These are phyloP conservation scores for Ganoderma boninense DNA, from an alignment of 1,284 basidiomycete genomes.

Conservation along the genomic window DNA sequence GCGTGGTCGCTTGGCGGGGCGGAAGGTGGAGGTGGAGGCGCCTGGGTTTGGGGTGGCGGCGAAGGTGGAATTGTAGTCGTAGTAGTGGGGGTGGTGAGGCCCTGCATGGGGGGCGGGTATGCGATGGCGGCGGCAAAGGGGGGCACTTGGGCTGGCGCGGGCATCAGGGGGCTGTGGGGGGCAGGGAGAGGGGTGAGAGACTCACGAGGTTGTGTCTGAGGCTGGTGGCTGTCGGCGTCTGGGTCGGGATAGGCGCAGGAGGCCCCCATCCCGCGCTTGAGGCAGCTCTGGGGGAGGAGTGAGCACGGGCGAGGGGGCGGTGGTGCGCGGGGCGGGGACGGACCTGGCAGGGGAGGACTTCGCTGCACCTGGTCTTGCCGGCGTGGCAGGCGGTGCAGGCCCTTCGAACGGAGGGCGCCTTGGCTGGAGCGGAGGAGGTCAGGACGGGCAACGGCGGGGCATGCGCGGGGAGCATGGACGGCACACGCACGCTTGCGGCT, in stretches of 20 bases:
- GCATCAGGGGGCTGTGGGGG: background rate
- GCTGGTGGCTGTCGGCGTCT: constrained; percentile 60
- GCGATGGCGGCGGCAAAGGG: constrained; percentile 34
- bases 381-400: constrained; percentile 82
- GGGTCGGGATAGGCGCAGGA: constrained; percentile 81
- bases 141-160: constrained; percentile 29
- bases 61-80: constrained; percentile 75
- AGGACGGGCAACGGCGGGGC: constrained; percentile 28
- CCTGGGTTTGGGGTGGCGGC: constrained; percentile 23
- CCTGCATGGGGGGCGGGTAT: constrained; percentile 42
- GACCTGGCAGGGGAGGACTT: constrained; percentile 81
- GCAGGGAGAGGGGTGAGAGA: constrained; percentile 14
- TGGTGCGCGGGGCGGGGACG: constrained; percentile 26
- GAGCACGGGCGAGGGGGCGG: constrained; percentile 7
- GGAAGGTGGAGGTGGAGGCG: constrained; percentile 74
- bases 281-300: constrained; percentile 64
- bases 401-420: constrained; percentile 78
- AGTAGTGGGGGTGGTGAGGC: constrained; percentile 74
- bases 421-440: constrained; percentile 54
- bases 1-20: constrained; percentile 76
- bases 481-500: constrained; percentile 55
- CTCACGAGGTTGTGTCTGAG: constrained; percentile 56
- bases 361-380: constrained; percentile 82
- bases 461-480: constrained; percentile 12
- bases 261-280: constrained; percentile 75